These are phyloP conservation scores for Dendrocalamus sinicus DNA, from an alignment of 176 grass and related monocot genomes.

Conservation along the genomic window DNA sequence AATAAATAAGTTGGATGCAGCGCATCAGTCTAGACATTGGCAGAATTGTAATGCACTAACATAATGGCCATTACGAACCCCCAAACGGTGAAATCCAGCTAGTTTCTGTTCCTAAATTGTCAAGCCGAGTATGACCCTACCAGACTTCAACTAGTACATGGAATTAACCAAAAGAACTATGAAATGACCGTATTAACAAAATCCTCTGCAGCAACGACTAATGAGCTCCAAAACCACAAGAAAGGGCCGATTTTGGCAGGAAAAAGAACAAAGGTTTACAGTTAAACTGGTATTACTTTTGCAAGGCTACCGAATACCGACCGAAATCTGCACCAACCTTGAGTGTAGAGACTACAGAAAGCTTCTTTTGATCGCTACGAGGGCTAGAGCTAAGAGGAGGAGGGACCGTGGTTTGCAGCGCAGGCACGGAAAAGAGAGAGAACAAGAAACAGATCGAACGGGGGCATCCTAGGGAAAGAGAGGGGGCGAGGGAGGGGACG, in stretches of 20 bases:
- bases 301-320: neutral
- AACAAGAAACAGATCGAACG: neutral
- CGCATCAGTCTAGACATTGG: neutral
- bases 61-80: no score
- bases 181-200: neutral
- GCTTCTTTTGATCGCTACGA: neutral
- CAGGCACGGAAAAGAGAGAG: neutral
- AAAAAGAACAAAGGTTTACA: no score
- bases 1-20: neutral
- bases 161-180: neutral
- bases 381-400: neutral
- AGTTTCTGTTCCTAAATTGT: neutral
- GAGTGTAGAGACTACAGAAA: neutral
- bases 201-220: neutral
- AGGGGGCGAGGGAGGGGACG: neutral
- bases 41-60: neutral
- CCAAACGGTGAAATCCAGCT: neutral
- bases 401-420: neutral
- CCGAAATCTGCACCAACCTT: no score
- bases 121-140: neutral
- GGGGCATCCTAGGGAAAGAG: neutral
- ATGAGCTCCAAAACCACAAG: no score
- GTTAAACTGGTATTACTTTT: neutral
- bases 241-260: no score
- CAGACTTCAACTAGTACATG: neutral